A percentile compares a stretch with the other conserved stretches of the same genome.
phyloP scores from a whole-genome alignment of 345 rosid species.

The Syzygium aromaticum region DNA sequence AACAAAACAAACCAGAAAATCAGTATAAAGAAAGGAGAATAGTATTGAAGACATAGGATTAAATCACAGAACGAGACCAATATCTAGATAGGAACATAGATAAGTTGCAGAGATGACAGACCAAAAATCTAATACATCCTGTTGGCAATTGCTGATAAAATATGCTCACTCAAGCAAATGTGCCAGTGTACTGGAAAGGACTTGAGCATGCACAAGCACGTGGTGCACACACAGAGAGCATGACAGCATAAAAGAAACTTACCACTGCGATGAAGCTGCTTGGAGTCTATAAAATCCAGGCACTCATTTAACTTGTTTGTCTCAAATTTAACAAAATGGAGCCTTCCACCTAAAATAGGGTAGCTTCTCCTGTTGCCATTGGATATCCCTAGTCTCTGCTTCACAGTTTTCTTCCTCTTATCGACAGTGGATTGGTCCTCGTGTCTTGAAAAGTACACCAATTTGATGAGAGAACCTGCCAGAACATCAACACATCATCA shows the following conservation, averaged over 20 bases:
- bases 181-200: neutral
- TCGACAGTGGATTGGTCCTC: constrained; percentile 55
- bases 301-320: constrained; percentile 85
- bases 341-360: constrained; percentile 97
- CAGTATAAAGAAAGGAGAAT: neutral
- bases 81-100: neutral
- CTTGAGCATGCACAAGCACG: neutral
- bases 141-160: neutral
- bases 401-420: constrained; percentile 59
- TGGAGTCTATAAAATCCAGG: constrained; percentile 85
- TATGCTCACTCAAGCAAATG: neutral
- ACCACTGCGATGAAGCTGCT: constrained; percentile 89
- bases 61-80: neutral
- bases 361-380: constrained; percentile 84
- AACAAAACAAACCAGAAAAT: neutral
- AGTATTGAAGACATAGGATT: neutral
- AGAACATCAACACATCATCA: neutral
- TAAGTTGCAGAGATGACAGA: neutral
- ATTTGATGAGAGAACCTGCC: constrained; percentile 92
- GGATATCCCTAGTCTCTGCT: constrained; percentile 68
- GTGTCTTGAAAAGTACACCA: constrained; percentile 96
- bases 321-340: constrained; percentile 94
- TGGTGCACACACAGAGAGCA: neutral
- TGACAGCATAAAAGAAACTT: constrained; percentile 2
- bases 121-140: neutral